Evolutionary conservation across 2,329 filamentous ascomycete species (phyloP).

Genomic region (Mollisia scopiformis): DNA sequence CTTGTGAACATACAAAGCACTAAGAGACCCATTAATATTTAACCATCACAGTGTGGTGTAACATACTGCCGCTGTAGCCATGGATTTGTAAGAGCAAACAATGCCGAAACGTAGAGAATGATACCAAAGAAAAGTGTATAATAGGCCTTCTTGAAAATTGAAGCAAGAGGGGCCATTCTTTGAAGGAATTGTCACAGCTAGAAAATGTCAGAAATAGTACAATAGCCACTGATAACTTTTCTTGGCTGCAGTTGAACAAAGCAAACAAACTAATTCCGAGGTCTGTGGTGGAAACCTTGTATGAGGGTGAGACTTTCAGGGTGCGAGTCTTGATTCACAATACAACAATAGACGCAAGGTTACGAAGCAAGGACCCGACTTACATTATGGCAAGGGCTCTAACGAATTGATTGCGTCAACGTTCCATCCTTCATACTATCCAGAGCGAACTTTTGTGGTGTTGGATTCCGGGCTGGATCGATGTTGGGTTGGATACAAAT

Average conservation of each 20-base stretch:
- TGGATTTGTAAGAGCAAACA: constrained; percentile 69
- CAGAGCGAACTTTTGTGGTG: too few species aligned
- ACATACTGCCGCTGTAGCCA: constrained; percentile 80
- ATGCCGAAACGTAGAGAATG: constrained; percentile 66
- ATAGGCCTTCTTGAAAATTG: constrained; percentile 48
- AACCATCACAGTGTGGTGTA: neutral
- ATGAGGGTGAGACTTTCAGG: neutral
- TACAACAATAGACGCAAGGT: neutral
- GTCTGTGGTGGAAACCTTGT: neutral
- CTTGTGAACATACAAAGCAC: constrained; percentile 83
- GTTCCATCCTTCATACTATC: neutral
- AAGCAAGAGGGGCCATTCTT: constrained; percentile 38
- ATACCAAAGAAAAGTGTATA: constrained; percentile 61
- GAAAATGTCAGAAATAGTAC: constrained; percentile 7
- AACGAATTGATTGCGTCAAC: neutral
- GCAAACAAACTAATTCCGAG: neutral
- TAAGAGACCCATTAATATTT: constrained; percentile 4
- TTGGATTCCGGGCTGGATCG: constrained; percentile 13
- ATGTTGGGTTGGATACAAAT: constrained; percentile 17
- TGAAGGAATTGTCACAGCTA: neutral
- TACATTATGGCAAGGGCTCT: neutral
- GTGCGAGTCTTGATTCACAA: neutral
- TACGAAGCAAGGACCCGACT: too few species aligned
- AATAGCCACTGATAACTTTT: neutral
- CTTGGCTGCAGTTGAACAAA: neutral